These are phyloP conservation scores for Sporothrix dimorphospora DNA, from an alignment of 2,329 filamentous ascomycete genomes.

Conservation along the genomic window DNA sequence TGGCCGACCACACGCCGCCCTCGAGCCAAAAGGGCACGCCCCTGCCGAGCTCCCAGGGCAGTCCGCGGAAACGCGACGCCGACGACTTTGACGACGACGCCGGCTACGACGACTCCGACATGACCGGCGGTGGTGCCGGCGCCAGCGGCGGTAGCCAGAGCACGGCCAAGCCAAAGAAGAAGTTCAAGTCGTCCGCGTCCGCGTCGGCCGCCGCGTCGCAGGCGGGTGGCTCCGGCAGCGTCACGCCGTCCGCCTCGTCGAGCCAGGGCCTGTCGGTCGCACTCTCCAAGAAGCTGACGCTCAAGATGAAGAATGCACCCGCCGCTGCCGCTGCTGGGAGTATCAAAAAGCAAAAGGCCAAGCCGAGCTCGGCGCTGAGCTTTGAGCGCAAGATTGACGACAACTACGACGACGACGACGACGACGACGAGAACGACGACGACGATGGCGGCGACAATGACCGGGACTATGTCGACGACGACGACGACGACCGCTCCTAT, in stretches of 20 bases:
- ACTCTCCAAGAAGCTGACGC: conserved; percentile 33
- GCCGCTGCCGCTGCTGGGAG: conserved; percentile 27
- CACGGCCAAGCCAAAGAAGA: conserved; percentile 55
- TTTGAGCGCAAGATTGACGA: conserved; percentile 49
- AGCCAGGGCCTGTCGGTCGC: conserved; percentile 31
- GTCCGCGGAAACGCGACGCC: conserved; percentile 60
- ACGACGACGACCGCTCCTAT: conserved; percentile 3
- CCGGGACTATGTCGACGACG: conserved; percentile 28
- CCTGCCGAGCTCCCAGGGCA: conserved; percentile 57
- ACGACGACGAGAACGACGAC: conserved; percentile 22
- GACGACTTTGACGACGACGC: conserved; percentile 58
- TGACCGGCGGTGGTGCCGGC: conserved; percentile 32
- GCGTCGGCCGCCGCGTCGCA: not conserved
- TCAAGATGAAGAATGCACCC: conserved; percentile 57
- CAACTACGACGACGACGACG: conserved; percentile 30
- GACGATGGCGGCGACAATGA: conserved; percentile 33
- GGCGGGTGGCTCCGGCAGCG: conserved; percentile 20
- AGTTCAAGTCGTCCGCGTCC: conserved; percentile 50
- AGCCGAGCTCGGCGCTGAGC: conserved; percentile 54
- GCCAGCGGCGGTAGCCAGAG: conserved; percentile 11
- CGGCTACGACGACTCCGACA: conserved; percentile 48
- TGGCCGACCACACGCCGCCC: conserved; percentile 61
- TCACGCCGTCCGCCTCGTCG: conserved; percentile 31
- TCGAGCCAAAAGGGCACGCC: conserved; percentile 67
- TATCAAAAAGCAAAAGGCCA: conserved; percentile 60